Percentiles rank a stretch among this genome's conserved stretches.
These are phyloP conservation scores for Prillingera fragicola DNA, from an alignment of 1,284 basidiomycete species.

Conservation along the genomic window DNA sequence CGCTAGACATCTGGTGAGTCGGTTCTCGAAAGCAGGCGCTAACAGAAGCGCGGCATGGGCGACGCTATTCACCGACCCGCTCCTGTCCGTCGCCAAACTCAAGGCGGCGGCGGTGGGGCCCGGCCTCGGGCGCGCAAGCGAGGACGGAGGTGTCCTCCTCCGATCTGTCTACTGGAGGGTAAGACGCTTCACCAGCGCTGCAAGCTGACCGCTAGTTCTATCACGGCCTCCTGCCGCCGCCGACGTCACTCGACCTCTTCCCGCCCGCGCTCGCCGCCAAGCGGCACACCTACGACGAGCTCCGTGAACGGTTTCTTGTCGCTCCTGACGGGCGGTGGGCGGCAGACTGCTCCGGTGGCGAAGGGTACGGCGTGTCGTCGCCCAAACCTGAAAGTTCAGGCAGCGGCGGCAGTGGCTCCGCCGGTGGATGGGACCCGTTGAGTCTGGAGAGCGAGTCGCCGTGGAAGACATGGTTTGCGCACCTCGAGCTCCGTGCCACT, in stretches of 20 bases:
- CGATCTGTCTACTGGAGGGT: conserved; percentile 49
- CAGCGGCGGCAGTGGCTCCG: not conserved
- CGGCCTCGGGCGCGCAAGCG: conserved; percentile 31
- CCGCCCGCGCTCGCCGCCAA: conserved; percentile 23
- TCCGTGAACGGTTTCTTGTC: conserved; percentile 46
- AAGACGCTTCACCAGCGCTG: conserved; percentile 1
- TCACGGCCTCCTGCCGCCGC: conserved; percentile 44
- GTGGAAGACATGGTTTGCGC: conserved; percentile 85
- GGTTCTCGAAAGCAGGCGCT: not conserved
- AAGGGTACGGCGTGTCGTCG: conserved; percentile 17
- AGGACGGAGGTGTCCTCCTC: conserved; percentile 35
- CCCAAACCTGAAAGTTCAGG: no score
- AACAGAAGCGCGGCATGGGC: conserved; percentile 33
- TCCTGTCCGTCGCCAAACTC: conserved; percentile 39
- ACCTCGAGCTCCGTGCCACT: conserved; percentile 75
- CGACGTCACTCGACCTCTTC: conserved; percentile 38
- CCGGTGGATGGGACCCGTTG: conserved; percentile 67
- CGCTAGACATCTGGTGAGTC: not conserved
- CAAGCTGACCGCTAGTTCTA: conserved; percentile 36
- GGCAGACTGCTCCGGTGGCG: conserved; percentile 43
- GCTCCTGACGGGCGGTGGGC: conserved; percentile 52
- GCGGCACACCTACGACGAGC: conserved; percentile 39
- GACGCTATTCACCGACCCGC: conserved; percentile 40
- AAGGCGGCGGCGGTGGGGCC: conserved; percentile 31
- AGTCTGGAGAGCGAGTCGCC: conserved; percentile 79